Evolutionary conservation across 164 flowering plant species (phyloP), one percentile per base, ranked within the genome.

Genomic region (Macadamia tetraphylla): DNA sequence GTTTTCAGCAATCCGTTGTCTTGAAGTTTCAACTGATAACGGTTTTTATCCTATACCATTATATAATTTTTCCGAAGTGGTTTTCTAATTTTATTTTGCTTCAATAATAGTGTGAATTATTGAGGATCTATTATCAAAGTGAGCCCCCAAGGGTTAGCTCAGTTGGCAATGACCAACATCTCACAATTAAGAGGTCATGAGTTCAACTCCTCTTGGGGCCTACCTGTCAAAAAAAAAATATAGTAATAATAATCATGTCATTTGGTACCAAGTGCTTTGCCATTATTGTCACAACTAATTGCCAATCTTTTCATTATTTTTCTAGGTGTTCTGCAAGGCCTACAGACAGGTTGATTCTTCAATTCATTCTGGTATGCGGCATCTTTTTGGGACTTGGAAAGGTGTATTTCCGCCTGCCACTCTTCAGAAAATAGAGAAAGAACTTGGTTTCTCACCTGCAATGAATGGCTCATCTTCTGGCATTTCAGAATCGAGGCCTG

Each of bases 331-430:
- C 71, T 87, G 92, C 85, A 92, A 88, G 85, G 96, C 97, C 66
- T 95, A 90, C 63, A 82, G 81, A 64, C 91, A 87, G 75, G 99
- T 89, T 58, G 97, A 91, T 44, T 72, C 96, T 65, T 76, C 94
- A 58, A 74, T 81, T 31, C 94, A 88, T 81, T 29, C 81, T 65
- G 84, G 90, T 59, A 90, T 95, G 98, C 77, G 90, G 64, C 99
- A 91, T 87, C 97, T 95, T 81, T 95, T 95, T 84, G 92, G 92
- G 67, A 95, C 99, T 29, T 95, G 99, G 99, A 91, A 83, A 77
- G 91, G 90, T 68, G 94, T 95, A 15, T 95, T 95, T 64, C 96
- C 95, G 70, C 80, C 76, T 62, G 85, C 83, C 55, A 18, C 86
- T 63, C 98, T 95, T 73, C 98, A 92, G 80, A 64, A 74, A 51